Base-by-base conservation (phyloP, 2,329 filamentous ascomycete species). In the Aspergillus arachidicola region DNA sequence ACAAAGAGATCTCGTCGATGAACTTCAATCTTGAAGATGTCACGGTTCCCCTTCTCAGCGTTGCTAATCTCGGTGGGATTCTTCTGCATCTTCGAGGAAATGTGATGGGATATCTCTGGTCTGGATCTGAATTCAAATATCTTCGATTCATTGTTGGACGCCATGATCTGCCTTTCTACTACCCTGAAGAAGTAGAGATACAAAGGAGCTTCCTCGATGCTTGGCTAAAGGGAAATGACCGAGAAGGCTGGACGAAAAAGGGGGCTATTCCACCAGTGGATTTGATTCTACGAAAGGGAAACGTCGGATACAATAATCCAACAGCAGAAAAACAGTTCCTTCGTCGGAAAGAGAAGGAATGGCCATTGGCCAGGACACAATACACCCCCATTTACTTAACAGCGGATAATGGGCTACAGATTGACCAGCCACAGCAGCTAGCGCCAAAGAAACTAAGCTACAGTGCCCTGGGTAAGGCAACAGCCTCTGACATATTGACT, bases 131-230 rank as follows among this genome's bases (percentile, higher is more conserved):
- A 63, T 79, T 86, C 66, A 91, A 91, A 73, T 91, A 87, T 66
- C 80, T 91, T 0, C 84, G 88, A 9, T 86, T 90, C 73, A 88
- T 91, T 68, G 87, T 84, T 0, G 89, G 89, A 2, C 82, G 89
- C 0, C 89, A 91, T 66, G 89, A 91, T 68, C 78, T 91, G 3
- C 89, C 89, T 0, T 91, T 91, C 71, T 91, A 90, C 75, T 90
- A 90, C 70, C 73, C 84, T 1, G 85, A 90, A 48, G 86, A 90
- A 65, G 88, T 89, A 0, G 85, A 88, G 64, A 68, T 91, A 0
- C 89, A 91, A 69, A 81, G 79, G 51, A 85, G 84, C 65, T 91
- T 92, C 71, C 76, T 91, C 0, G 86, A 90, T 61, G 88, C 88
- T 0, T 92, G 91, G 69, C 80, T 91, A 34, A 91, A 90, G 66